These are phyloP conservation scores for Populus hybrid DNA, from an alignment of 441 rosid species.

Conservation along the genomic window DNA sequence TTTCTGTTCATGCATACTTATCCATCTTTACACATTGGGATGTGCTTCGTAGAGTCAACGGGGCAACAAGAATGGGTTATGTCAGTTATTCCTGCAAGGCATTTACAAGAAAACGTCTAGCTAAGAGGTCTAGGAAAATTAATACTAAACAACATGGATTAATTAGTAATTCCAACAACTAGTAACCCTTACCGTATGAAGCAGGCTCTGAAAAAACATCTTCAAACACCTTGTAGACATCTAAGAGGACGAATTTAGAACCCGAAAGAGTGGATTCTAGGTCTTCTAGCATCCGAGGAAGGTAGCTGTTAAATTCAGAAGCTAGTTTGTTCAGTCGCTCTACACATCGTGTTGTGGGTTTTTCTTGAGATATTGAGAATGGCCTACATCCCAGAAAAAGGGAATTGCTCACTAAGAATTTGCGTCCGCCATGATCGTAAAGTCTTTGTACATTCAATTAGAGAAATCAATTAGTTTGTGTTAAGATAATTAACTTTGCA, in stretches of 20 bases:
- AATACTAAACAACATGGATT: too few species aligned
- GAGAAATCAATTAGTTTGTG: background rate
- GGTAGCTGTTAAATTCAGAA: background rate
- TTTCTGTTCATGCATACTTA: slow-evolving; percentile 6
- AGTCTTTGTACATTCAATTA: slow-evolving; percentile 2
- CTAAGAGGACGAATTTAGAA: slow-evolving; percentile 12
- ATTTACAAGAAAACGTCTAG: background rate
- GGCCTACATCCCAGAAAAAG: slow-evolving; percentile 11
- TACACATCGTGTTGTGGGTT: background rate
- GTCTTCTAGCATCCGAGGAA: background rate
- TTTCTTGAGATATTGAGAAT: background rate
- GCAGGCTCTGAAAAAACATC: background rate
- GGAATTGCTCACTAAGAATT: slow-evolving; percentile 17
- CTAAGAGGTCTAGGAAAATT: background rate
- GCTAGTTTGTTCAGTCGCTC: background rate
- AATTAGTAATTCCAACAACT: too few species aligned
- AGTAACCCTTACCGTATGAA: slow-evolving; percentile 13
- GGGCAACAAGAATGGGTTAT: slow-evolving; percentile 6
- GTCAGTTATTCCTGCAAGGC: background rate
- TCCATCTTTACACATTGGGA: background rate
- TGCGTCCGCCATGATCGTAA: slow-evolving; percentile 19
- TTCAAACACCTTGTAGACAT: slow-evolving; percentile 4
- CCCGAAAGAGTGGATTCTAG: slow-evolving; percentile 6
- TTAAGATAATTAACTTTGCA: background rate
- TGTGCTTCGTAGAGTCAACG: background rate